Conservation (phyloP, 352 stramenopile species). For the Phytophthora brassicae region DNA sequence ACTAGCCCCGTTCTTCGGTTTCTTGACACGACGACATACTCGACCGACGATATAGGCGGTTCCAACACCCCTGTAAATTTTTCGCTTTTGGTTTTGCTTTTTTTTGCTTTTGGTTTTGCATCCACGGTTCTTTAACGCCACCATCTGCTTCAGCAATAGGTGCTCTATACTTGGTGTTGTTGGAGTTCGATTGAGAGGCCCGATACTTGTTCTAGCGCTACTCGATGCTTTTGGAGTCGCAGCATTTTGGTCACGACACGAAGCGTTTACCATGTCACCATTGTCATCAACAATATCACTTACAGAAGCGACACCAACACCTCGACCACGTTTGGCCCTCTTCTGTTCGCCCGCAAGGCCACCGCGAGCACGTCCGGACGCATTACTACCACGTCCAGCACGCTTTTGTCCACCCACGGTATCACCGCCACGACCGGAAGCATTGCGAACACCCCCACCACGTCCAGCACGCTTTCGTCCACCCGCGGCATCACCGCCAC, state of each 20-base stretch:
- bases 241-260: background rate
- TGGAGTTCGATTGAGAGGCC: too few species aligned
- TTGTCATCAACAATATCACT: background rate
- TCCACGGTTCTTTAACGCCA: constrained; percentile 9
- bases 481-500: too few species aligned
- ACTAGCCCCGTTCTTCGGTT: background rate
- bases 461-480: too few species aligned
- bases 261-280: background rate
- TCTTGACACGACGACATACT: constrained; percentile 1
- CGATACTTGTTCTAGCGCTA: too few species aligned
- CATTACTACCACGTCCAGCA: too few species aligned
- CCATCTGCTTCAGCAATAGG: constrained; percentile 4
- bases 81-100: too few species aligned
- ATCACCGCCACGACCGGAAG: background rate
- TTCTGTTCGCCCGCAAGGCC: background rate
- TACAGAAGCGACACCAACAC: background rate
- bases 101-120: constrained; percentile 5
- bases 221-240: too few species aligned
- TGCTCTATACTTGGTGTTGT: background rate
- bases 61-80: constrained; percentile 8
- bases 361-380: background rate
- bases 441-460: background rate
- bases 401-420: too few species aligned
- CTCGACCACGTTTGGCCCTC: background rate
- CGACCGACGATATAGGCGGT: constrained; percentile 1